These are phyloP conservation scores for Penicillium manginii DNA, from an alignment of 495 filamentous ascomycete species.

Conservation along the genomic window DNA sequence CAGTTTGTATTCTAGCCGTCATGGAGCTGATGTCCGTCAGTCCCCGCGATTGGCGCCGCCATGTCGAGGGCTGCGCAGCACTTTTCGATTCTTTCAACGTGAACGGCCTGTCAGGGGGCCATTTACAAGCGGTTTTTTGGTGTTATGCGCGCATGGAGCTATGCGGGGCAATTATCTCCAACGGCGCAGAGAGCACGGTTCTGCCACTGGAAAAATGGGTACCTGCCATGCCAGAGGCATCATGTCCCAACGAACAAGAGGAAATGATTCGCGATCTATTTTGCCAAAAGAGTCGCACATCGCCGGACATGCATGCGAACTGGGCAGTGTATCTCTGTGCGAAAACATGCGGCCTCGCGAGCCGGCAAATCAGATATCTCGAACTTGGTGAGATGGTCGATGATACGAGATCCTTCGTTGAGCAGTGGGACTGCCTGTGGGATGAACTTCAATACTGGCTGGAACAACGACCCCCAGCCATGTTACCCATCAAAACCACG, in stretches of 20 bases:
- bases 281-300: conserved; percentile 23
- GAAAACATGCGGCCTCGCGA: conserved; percentile 38
- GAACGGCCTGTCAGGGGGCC: conserved; percentile 37
- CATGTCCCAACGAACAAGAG: conserved; percentile 21
- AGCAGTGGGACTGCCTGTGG: conserved; percentile 40
- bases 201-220: conserved; percentile 39
- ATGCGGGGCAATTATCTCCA: conserved; percentile 45
- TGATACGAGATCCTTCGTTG: conserved; percentile 23
- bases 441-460: conserved; percentile 44
- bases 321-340: conserved; percentile 47
- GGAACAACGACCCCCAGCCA: conserved; percentile 34
- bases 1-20: conserved; percentile 33
- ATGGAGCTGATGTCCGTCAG: conserved; percentile 50
- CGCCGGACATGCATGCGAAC: conserved; percentile 40
- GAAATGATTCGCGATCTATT: conserved; percentile 27
- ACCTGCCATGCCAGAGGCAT: conserved; percentile 22
- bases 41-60: conserved; percentile 42
- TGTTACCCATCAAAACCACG: conserved; percentile 35
- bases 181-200: conserved; percentile 40
- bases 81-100: conserved; percentile 41
- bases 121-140: conserved; percentile 47
- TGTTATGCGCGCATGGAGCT: conserved; percentile 50
- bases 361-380: conserved; percentile 28
- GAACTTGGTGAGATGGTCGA: conserved; percentile 31
- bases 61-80: conserved; percentile 47